Evolutionary conservation across 1,284 basidiomycete genomes (phyloP), one percentile per base, ranked within the genome.

Genomic region (Meira nashicola): DNA sequence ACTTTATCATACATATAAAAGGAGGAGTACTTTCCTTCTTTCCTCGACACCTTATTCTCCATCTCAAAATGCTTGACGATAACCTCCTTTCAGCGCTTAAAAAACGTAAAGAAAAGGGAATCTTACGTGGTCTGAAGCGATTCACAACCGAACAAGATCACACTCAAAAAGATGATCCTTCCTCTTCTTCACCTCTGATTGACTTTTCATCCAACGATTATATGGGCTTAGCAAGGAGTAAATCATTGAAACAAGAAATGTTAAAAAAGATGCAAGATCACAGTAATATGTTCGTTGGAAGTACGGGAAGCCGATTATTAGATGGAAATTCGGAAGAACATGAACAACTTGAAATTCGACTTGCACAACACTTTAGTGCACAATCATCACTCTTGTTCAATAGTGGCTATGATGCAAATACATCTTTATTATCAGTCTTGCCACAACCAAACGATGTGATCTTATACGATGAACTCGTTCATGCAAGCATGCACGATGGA

Each of bases 161-260:
- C 43, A 39, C 38, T 17, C 53, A 47, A 3, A 52, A 55, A 7
- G 41, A 49, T 17, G 17, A 11, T 6, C n/a, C 28, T 2, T 40
- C 41, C 11, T 33, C 21, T 11, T 17, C 28, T 8, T 14, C 56
- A 43, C 60, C 58, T 1, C 71, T 80, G 21, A 71, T 80, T 62
- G 91, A 94, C 77, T 92, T 93, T 78, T 88, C 84, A 37, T 89
- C 90, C 12, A 97, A 96, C 80, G 93, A 96, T 81, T 97, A 96
- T 79, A 87, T 97, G 60, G 92, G 90, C 0, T 83, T 98, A 23
- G 82, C 90, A 0, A 80, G 81, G 2, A 89, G 86, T 0, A 64
- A 81, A 0, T 65, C 71, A 15, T 82, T 94, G 15, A 65, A 68
- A 1, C 17, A 57, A 47, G 57, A 62, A 33, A 66, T 71, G 39